Evolutionary conservation across 306 rosid genomes (phyloP).

Genomic region (Canavalia gladiata): DNA sequence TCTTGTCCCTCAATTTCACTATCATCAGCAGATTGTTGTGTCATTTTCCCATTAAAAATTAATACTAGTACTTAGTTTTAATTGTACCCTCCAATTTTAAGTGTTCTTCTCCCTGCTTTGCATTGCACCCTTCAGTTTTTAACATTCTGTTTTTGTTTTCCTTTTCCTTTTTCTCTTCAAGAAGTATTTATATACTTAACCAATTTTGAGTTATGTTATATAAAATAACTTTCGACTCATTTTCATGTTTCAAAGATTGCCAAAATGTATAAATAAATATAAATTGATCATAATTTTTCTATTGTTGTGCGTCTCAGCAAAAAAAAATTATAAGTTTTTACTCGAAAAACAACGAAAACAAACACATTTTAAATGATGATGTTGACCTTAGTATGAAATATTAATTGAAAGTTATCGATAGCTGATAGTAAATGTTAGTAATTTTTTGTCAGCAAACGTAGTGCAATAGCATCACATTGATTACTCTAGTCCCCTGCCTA

Average conservation of each 20-base stretch:
- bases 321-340: not conserved
- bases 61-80: not conserved
- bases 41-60: not conserved
- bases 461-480: conserved; percentile 2
- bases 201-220: too few relatives aligned
- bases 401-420: not conserved
- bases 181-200: too few relatives aligned
- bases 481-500: conserved; percentile 17
- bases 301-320: not conserved
- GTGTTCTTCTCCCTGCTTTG: not conserved
- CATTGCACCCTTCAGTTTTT: not conserved
- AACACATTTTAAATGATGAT: conserved; percentile 30
- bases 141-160: not conserved
- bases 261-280: not conserved
- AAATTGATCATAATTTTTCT: not conserved
- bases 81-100: not conserved
- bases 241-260: not conserved
- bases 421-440: conserved; percentile 17
- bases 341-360: not conserved
- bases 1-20: not conserved
- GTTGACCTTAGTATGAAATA: conserved; percentile 5
- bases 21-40: not conserved
- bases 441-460: not conserved
- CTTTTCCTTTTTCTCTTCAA: not conserved
- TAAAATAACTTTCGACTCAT: not conserved